Evolutionary conservation across 805 yeast genomes (phyloP).

Genomic region (Ogataea wickerhamii): DNA sequence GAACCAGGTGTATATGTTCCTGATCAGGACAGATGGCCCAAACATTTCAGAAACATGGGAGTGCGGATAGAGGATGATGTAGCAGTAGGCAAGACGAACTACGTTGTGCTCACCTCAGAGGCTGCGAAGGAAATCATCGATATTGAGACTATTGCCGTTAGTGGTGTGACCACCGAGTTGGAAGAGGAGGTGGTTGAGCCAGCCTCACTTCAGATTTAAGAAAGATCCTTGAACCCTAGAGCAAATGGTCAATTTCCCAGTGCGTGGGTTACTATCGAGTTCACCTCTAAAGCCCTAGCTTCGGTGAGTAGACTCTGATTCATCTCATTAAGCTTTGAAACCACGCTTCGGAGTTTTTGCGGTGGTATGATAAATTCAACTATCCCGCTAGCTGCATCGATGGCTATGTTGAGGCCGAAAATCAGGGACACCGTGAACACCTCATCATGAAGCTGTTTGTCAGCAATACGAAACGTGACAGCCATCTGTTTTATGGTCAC

Average conservation of each 20-base stretch:
- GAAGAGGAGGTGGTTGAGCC: conserved; percentile 39
- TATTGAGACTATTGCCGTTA: conserved; percentile 62
- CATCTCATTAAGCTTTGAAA: conserved; percentile 7
- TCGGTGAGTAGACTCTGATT: conserved; percentile 13
- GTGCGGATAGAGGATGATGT: conserved; percentile 94
- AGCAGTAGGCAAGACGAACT: conserved; percentile 62
- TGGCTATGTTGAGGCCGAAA: conserved; percentile 25
- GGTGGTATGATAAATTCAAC: conserved; percentile 11
- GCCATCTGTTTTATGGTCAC: conserved; percentile 23
- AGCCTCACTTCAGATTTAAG: conserved; percentile 15
- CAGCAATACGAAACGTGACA: conserved; percentile 18
- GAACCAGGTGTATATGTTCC: conserved; percentile 97
- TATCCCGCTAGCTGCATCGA: conserved; percentile 15
- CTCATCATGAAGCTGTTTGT: conserved; percentile 13
- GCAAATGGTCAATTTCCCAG: conserved; percentile 8
- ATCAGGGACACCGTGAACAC: conserved; percentile 19
- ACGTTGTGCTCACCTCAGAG: conserved; percentile 64
- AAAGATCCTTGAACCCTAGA: neutral
- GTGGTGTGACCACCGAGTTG: conserved; percentile 51
- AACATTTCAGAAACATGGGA: conserved; percentile 81
- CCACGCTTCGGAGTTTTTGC: conserved; percentile 1
- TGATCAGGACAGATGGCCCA: conserved; percentile 65
- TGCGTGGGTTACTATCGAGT: conserved; percentile 12
- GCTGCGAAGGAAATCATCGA: conserved; percentile 86
- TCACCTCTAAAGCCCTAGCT: conserved; percentile 19